Evolutionary conservation across 306 rosid species (phyloP), one percentile per base, ranked within the genome.

Genomic region (Clitoria ternatea): DNA sequence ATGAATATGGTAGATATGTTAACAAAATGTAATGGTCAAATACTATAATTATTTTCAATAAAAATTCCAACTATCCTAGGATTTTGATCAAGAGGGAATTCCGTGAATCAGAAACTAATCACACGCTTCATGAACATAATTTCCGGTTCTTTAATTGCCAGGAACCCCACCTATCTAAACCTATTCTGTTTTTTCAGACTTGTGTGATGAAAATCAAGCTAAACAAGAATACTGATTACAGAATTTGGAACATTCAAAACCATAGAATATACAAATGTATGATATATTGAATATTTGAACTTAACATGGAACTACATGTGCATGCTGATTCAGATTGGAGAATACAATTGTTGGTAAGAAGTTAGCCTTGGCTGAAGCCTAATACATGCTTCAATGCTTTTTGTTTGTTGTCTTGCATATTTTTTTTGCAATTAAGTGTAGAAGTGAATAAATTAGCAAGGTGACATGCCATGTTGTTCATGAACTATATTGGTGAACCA

Each of bases 361-460:
- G 47, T 70, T 48, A 5, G 14, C 63, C 13, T 39, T 42, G 60
- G 52, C 20, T 37, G 65, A 44, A 64, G 44, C 39, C 22, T 63
- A 48, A 61, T 32, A 56, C 1, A 62, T 75, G 68, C 65, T 27
- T n/a, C n/a, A n/a, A n/a, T n/a, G n/a, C n/a, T n/a, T n/a, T n/a
- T n/a, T n/a, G n/a, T n/a, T n/a, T 60, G 42, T 24, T 69, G 14
- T 26, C 14, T 37, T n/a, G 54, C 70, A 62, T 24, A 14, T 17
- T 19, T 10, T 10, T 14, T n/a, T 59, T 17, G 23, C 33, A 36
- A 44, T 18, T 68, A 29, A 32, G 22, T 45, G 49, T 61, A 36
- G 50, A 56, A 47, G 23, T 70, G 75, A 64, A 39, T n/a, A 35
- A 47, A 44, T 49, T 45, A 60, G 45, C 59, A 39, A 61, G 74